Base-by-base conservation (phyloP, 495 filamentous ascomycete genomes). In the Neurospora sp. region DNA sequence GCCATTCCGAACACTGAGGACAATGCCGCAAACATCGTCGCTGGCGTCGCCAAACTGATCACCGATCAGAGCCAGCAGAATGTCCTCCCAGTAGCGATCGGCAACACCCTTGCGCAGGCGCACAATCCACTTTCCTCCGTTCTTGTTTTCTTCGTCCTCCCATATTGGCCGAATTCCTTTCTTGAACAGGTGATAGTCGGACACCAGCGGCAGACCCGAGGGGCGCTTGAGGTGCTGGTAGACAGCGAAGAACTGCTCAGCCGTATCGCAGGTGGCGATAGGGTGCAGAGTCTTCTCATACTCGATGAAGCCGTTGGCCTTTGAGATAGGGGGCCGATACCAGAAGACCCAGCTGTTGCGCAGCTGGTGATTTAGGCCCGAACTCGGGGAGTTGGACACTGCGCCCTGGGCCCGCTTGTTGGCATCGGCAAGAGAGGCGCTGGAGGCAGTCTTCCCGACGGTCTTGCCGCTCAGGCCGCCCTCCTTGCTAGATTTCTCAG, bases 101-200 rank as follows among this genome's bases (percentile, higher is more conserved):
- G 92, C 91, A 27, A 98, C 93, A 37, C 96, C 96, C 85, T 99
- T 99, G 88, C 95, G 97, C 75, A 99, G 82, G 76, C 95, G 85
- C 78, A 99, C 90, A 70, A 97, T 93, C 94, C 95, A 99, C 85
- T 99, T 99, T 38, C 96, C 96, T 70, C 96, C 96, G 70, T 89
- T 88, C 83, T 93, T 97, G 83, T 99, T 99, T 76, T 95, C 94
- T 70, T 97, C 93, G 77, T 99, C 96, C 82, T 99, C 96, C 96
- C 96, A 99, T 78, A 98, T 96, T 44, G 96, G 96, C 73, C 96
- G 90, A 39, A 98, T 94, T 68, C 94, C 96, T 78, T 96, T 94
- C 85, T 96, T 96, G 84, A 99, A 99, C 70, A 99, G 91, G 80
- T 98, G 96, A 80, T 98, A 99, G 79, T 99, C 96, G 16, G 94